Conservation (phyloP, 805 yeast genomes). For the Grigorovia humatica region DNA sequence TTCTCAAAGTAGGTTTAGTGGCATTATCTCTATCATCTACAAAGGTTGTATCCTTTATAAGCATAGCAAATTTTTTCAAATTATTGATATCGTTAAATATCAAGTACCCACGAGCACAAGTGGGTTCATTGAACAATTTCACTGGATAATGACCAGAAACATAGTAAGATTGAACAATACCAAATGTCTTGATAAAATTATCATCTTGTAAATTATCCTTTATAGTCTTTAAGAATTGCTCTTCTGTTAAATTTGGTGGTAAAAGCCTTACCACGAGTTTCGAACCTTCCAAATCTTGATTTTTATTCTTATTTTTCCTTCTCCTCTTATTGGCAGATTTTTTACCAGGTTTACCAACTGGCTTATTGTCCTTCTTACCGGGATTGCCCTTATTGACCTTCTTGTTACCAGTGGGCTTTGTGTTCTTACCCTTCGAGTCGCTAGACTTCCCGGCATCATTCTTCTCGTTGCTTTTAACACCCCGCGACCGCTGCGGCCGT, state of each 20-base stretch:
- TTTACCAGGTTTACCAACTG: background rate
- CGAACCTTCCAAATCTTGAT: slow-evolving; percentile 4
- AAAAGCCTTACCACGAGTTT: slow-evolving; percentile 33
- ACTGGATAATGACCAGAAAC: slow-evolving; percentile 24
- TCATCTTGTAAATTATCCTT: background rate
- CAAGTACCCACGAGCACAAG: slow-evolving; percentile 35
- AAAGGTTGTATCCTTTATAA: slow-evolving; percentile 24
- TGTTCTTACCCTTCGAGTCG: background rate
- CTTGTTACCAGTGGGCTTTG: background rate
- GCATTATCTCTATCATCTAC: slow-evolving; percentile 23
- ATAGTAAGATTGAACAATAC: slow-evolving; percentile 24
- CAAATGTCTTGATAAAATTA: slow-evolving; percentile 17
- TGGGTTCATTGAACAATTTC: slow-evolving; percentile 30
- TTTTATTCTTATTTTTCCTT: slow-evolving; percentile 4
- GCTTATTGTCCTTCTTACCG: background rate
- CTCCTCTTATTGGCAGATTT: slow-evolving; percentile 1
- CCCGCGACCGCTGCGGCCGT: background rate
- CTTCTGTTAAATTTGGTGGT: slow-evolving; percentile 34
- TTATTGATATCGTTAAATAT: slow-evolving; percentile 26
- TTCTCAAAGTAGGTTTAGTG: slow-evolving; percentile 9
- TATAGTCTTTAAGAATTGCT: slow-evolving; percentile 20
- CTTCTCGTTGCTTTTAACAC: background rate
- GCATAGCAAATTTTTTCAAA: slow-evolving; percentile 25
- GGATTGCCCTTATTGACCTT: background rate
- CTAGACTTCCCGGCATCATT: slow-evolving; percentile 1